Percentiles rank a stretch among this genome's conserved stretches.
These are phyloP conservation scores for Narthecium ossifragum DNA, from an alignment of 106 monocot species.

Conservation along the genomic window DNA sequence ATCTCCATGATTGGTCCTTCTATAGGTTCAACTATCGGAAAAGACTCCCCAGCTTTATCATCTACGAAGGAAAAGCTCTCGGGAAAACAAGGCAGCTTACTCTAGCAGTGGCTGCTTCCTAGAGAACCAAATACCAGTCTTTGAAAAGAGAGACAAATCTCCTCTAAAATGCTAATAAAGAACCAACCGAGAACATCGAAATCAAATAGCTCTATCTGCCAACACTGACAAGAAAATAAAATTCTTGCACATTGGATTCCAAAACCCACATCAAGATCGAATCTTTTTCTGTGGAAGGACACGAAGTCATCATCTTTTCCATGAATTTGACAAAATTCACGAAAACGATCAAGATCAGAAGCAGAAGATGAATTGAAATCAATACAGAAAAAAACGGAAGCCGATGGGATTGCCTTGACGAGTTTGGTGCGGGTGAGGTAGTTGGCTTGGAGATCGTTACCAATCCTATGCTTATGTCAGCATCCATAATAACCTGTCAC, in stretches of 20 bases:
- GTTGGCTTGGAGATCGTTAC: slow-evolving; percentile 68
- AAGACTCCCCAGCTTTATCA: slow-evolving; percentile 47
- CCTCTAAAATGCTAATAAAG: too few relatives aligned
- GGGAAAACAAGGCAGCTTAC: slow-evolving; percentile 83
- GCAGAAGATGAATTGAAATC: not conserved
- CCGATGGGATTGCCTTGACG: slow-evolving; percentile 36
- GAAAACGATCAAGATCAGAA: too few relatives aligned
- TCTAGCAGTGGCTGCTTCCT: slow-evolving; percentile 75
- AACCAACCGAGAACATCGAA: too few relatives aligned
- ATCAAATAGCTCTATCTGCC: too few relatives aligned
- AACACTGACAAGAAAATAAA: too few relatives aligned
- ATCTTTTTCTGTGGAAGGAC: too few relatives aligned
- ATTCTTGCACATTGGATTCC: too few relatives aligned
- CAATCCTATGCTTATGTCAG: too few relatives aligned
- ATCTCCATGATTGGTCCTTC: slow-evolving; percentile 83
- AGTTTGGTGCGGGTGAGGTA: slow-evolving; percentile 75
- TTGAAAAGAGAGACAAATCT: too few relatives aligned
- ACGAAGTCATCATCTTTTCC: too few relatives aligned
- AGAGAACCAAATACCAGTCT: slow-evolving; percentile 1
- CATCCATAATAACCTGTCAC: too few relatives aligned
- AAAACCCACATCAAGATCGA: not conserved
- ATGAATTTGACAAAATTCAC: too few relatives aligned
- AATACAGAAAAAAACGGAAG: not conserved
- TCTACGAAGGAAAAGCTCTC: slow-evolving; percentile 81
- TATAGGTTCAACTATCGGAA: slow-evolving; percentile 64